These are phyloP conservation scores for Globisporangium cylindrosporum DNA, from an alignment of 352 stramenopile species.

Conservation along the genomic window DNA sequence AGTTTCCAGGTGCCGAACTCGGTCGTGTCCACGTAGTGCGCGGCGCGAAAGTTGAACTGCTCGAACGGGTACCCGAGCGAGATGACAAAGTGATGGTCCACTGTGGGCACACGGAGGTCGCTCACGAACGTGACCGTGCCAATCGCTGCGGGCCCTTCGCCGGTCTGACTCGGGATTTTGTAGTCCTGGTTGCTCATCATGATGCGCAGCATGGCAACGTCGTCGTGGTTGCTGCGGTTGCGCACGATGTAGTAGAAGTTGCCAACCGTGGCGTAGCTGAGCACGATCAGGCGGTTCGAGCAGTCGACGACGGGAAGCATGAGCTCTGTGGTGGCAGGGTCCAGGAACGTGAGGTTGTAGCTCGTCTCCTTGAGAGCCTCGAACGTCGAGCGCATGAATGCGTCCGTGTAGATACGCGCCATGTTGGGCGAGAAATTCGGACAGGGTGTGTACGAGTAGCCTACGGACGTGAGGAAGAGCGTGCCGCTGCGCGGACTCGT, in stretches of 20 bases:
- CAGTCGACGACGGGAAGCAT: conserved; percentile 45
- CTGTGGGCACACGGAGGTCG: conserved; percentile 22
- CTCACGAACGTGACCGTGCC: conserved; percentile 30
- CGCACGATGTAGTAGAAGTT: conserved; percentile 45
- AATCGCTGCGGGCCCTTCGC: conserved; percentile 26
- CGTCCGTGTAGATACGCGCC: conserved; percentile 28
- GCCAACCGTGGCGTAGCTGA: conserved; percentile 23
- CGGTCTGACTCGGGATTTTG: conserved; percentile 24
- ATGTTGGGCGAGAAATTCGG: conserved; percentile 8
- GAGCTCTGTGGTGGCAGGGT: conserved; percentile 21
- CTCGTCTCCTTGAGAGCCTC: conserved; percentile 17
- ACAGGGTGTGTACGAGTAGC: conserved; percentile 23
- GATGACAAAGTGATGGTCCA: conserved; percentile 25
- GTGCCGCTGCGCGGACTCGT: conserved; percentile 26
- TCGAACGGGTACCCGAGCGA: conserved; percentile 37
- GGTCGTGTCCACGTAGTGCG: conserved; percentile 28
- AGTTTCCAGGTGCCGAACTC: conserved; percentile 30
- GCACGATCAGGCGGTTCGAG: conserved; percentile 23
- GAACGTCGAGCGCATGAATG: conserved; percentile 29
- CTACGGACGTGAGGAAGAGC: conserved; percentile 28
- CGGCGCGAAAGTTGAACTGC: conserved; percentile 16
- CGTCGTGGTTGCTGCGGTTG: conserved; percentile 15
- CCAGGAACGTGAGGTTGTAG: conserved; percentile 36
- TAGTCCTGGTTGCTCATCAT: conserved; percentile 43
- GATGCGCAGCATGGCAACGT: conserved; percentile 28